Evolutionary conservation across 805 yeast genomes (phyloP).

Genomic region (Pichia ethanolica): DNA sequence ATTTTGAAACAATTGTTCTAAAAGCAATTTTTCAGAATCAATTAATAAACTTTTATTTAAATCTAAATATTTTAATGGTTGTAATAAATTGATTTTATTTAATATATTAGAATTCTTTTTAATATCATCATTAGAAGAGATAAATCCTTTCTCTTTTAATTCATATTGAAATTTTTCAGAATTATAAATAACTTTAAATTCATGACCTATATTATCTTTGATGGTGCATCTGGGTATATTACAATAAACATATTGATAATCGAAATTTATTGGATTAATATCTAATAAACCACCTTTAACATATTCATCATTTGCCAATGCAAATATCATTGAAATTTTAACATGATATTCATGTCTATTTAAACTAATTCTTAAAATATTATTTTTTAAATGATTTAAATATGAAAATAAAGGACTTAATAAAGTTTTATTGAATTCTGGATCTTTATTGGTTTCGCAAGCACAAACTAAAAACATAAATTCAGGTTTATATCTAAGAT

Average conservation of each 20-base stretch:
- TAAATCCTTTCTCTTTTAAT: background rate
- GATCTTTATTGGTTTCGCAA: background rate
- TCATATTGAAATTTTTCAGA: background rate
- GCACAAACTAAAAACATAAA: constrained; percentile 3
- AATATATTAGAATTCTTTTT: background rate
- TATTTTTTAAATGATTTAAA: background rate
- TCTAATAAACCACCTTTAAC: background rate
- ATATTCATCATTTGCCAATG: background rate
- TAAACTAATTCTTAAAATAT: background rate
- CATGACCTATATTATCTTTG: background rate
- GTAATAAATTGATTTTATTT: background rate
- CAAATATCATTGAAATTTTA: background rate
- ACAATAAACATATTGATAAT: constrained; percentile 4
- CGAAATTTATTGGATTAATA: background rate
- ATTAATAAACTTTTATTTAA: background rate
- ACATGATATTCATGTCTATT: constrained; percentile 8
- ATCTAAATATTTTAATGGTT: background rate
- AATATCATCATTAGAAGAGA: background rate
- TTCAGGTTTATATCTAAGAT: constrained; percentile 5
- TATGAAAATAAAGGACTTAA: constrained; percentile 1
- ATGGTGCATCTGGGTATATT: background rate
- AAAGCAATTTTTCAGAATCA: background rate
- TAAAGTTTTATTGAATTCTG: background rate
- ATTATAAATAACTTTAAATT: background rate
- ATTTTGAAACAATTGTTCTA: background rate